A percentile compares a stretch with the other conserved stretches of the same genome.
Evolutionary conservation across 306 rosid species (phyloP).

Genomic region (Biancaea sappan): DNA sequence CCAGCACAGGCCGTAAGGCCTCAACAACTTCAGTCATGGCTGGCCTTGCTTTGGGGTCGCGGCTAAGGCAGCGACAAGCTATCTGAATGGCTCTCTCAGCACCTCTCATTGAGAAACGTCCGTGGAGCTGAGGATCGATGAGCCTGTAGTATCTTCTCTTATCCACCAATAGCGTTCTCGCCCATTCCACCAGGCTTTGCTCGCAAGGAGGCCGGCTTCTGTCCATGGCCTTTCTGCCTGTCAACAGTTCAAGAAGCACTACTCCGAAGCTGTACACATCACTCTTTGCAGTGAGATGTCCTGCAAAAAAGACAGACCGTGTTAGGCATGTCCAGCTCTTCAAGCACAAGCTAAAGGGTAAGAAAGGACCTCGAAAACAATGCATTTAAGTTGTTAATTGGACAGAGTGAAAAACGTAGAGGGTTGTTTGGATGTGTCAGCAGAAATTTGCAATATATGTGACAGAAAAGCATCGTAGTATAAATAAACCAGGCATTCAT

Average conservation of each 20-base stretch:
- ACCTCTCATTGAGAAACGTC: conserved; percentile 45
- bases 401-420: not conserved
- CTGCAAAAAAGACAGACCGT: conserved; percentile 38
- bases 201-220: conserved; percentile 21
- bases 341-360: not conserved
- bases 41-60: conserved; percentile 55
- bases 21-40: conserved; percentile 62
- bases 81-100: conserved; percentile 42
- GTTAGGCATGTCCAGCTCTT: not conserved
- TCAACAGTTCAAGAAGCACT: conserved; percentile 66
- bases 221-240: conserved; percentile 60
- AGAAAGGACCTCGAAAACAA: too few relatives aligned
- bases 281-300: conserved; percentile 62
- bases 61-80: conserved; percentile 46
- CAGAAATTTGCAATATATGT: not conserved
- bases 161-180: conserved; percentile 31
- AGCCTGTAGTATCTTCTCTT: conserved; percentile 31
- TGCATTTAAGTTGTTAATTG: too few relatives aligned
- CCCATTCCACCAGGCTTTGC: conserved; percentile 63
- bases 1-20: conserved; percentile 32
- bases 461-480: too few relatives aligned
- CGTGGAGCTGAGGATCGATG: conserved; percentile 60
- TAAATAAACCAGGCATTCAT: not conserved
- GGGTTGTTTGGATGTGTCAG: not conserved
- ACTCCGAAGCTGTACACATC: conserved; percentile 78